A percentile compares a stretch with the other conserved stretches of the same genome.
Evolutionary conservation across 495 filamentous ascomycete genomes (phyloP).

Genomic region (Talaromyces ruber): DNA sequence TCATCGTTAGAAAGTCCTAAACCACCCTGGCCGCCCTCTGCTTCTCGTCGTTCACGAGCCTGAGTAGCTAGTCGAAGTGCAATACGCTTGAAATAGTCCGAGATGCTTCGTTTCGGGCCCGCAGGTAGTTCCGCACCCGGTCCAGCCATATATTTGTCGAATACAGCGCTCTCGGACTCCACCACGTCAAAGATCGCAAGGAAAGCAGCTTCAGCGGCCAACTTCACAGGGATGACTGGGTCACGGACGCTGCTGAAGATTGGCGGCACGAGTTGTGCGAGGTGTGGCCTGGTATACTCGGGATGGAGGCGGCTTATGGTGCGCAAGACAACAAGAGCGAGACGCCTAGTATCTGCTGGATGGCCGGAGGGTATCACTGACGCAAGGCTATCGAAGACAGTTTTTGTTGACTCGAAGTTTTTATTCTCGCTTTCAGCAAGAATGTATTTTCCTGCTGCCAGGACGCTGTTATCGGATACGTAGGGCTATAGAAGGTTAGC

Average conservation of each 20-base stretch:
- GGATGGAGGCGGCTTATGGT: constrained; percentile 70
- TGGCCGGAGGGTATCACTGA: constrained; percentile 65
- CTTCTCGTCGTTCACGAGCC: constrained; percentile 78
- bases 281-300: constrained; percentile 69
- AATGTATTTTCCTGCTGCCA: constrained; percentile 93
- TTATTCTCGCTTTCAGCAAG: constrained; percentile 47
- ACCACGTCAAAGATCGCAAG: constrained; percentile 89
- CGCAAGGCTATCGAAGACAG: constrained; percentile 69
- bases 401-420: constrained; percentile 58
- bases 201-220: constrained; percentile 91
- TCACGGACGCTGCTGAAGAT: constrained; percentile 89
- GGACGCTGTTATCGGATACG: constrained; percentile 79
- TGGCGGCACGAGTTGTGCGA: constrained; percentile 66
- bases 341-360: constrained; percentile 71
- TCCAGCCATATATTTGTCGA: constrained; percentile 79
- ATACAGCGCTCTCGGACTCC: constrained; percentile 74
- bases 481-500: constrained; percentile 48
- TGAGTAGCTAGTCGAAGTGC: constrained; percentile 73
- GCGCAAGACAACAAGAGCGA: constrained; percentile 82
- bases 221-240: constrained; percentile 89
- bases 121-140: constrained; percentile 52
- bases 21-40: constrained; percentile 81
- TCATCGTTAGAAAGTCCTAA: constrained; percentile 82
- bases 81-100: constrained; percentile 94
- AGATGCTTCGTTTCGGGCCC: constrained; percentile 78